phyloP scores from a whole-genome alignment of 257 asterid species.

The Scutellaria minor region DNA sequence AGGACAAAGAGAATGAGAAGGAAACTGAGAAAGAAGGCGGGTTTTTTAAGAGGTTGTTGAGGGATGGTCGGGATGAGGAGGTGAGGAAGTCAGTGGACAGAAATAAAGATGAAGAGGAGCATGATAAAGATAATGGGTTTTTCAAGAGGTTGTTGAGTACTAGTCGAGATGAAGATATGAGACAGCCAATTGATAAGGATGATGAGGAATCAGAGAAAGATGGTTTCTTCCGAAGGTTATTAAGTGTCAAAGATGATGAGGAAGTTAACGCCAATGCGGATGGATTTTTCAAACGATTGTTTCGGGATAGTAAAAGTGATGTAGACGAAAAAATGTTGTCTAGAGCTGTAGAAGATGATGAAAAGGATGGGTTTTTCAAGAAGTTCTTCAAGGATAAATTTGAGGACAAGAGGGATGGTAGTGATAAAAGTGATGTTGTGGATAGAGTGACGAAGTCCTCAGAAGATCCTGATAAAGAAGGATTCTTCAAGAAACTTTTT shows the following conservation, averaged over 20 bases:
- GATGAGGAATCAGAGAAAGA: conserved; percentile 75
- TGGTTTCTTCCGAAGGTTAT: conserved; percentile 73
- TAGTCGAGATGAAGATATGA: conserved; percentile 64
- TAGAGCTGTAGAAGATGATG: conserved; percentile 72
- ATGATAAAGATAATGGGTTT: conserved; percentile 68
- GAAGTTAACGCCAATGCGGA: conserved; percentile 54
- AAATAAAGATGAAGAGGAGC: conserved; percentile 54
- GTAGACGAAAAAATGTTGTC: conserved; percentile 60
- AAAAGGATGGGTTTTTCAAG: conserved; percentile 77
- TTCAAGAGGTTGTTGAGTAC: conserved; percentile 72
- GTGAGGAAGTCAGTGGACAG: conserved; percentile 59
- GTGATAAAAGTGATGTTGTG: conserved; percentile 57
- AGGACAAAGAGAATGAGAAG: conserved; percentile 49
- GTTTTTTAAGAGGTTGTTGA: conserved; percentile 72
- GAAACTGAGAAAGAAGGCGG: conserved; percentile 72
- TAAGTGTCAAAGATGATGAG: conserved; percentile 63
- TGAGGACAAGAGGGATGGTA: conserved; percentile 73
- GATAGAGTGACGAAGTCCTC: conserved; percentile 58
- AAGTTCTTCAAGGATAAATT: conserved; percentile 76
- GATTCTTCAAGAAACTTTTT: conserved; percentile 77
- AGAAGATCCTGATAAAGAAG: conserved; percentile 80
- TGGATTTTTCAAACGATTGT: conserved; percentile 62
- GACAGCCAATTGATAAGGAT: conserved; percentile 62
- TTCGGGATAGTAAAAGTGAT: conserved; percentile 73
- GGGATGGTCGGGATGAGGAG: conserved; percentile 85